Evolutionary conservation across 192 early-diverging fungal genomes (phyloP).

Genomic region (Backusella circina): DNA sequence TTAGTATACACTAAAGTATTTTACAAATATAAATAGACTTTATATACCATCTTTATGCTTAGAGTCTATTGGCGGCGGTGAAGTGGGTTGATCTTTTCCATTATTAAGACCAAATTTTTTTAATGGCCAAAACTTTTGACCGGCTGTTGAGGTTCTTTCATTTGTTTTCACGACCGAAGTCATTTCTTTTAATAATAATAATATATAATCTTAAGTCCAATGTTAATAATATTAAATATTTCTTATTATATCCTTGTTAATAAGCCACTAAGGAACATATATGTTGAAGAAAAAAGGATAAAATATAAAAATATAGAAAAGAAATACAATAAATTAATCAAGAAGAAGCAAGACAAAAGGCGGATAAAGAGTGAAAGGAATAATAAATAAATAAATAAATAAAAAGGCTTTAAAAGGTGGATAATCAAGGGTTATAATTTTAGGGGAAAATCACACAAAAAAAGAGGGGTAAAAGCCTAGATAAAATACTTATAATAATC

Average conservation of each 20-base stretch:
- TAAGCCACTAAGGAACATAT: neutral
- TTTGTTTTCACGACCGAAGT: slow-evolving; percentile 1
- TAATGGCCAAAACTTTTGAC: slow-evolving; percentile 29
- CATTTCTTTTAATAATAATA: neutral
- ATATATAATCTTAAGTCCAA: neutral
- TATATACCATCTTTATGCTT: neutral
- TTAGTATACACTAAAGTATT: neutral
- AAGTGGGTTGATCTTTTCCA: slow-evolving; percentile 7
- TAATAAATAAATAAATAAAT: neutral
- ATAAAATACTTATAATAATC: too few relatives aligned
- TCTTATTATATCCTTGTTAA: neutral
- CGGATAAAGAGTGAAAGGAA: neutral
- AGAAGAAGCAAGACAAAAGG: neutral
- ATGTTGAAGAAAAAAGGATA: neutral
- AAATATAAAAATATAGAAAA: neutral
- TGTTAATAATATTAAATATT: neutral
- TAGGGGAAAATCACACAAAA: slow-evolving; percentile 1
- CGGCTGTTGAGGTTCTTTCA: slow-evolving; percentile 1
- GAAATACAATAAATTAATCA: neutral
- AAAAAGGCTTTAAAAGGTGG: neutral
- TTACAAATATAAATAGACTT: neutral
- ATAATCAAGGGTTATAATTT: neutral
- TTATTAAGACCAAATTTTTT: slow-evolving; percentile 17
- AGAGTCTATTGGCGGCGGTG: neutral
- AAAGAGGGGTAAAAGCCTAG: slow-evolving; percentile 2